Conservation (phyloP, 306 rosid species). For the Trifolium pratense region DNA sequence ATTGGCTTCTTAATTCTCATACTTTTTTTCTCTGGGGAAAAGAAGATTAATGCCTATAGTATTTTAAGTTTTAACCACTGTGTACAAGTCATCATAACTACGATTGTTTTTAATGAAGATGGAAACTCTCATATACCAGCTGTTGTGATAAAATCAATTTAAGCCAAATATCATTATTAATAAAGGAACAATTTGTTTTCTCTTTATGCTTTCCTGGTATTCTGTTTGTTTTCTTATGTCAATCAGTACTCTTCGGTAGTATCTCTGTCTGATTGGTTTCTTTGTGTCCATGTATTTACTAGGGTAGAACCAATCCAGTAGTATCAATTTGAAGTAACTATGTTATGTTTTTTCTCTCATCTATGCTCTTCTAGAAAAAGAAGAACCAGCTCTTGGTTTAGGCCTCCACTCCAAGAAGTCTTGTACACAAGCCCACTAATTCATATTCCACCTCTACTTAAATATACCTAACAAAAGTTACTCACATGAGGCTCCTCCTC, state of each 20-base stretch:
- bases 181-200: neutral
- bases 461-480: neutral
- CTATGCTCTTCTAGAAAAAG: neutral
- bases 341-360: neutral
- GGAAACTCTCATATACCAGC: constrained; percentile 22
- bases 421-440: too few relatives aligned
- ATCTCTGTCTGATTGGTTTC: neutral
- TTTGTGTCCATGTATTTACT: neutral
- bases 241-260: too few relatives aligned
- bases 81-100: too few relatives aligned
- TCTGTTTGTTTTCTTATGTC: neutral
- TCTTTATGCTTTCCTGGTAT: neutral
- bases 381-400: neutral
- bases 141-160: constrained; percentile 23
- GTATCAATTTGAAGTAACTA: neutral
- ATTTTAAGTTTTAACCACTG: too few relatives aligned
- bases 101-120: neutral
- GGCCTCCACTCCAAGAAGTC: neutral
- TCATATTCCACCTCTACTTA: too few relatives aligned
- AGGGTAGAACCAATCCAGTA: neutral
- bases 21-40: too few relatives aligned
- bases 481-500: neutral
- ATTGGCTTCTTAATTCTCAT: too few relatives aligned
- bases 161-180: neutral
- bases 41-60: too few relatives aligned